Base-by-base conservation (phyloP, 2,329 filamentous ascomycete genomes). In the Monosporascus sp. region DNA sequence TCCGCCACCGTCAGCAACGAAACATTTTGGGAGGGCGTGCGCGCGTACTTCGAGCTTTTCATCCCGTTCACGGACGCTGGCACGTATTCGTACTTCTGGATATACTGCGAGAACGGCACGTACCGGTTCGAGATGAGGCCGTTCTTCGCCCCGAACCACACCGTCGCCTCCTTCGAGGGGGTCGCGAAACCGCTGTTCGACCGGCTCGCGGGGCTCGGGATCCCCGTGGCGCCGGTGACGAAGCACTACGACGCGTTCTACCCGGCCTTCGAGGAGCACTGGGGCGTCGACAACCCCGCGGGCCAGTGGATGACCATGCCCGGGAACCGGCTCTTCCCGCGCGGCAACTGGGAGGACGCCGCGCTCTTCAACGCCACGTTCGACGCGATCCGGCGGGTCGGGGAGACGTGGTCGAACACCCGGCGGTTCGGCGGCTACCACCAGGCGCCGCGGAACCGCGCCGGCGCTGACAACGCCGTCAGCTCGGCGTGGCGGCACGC, bases 301-400 rank as follows among this genome's bases (percentile, higher is more conserved):
- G 67, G 65, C 7, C 50, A 44, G 15, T 62, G 62, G 53, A 60
- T 55, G 45, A 57, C 1, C 27, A 31, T 57, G 25, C 62, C 65
- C 1, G 71, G 63, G 5, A 71, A 65, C n/a, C 68, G 72, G 11
- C 64, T 75, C 8, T 66, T 74, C 31, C 72, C 73, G 2, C 62
- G 65, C 24, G 57, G 60, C 22, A 70, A 69, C 55, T 72, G 63
- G 56, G 58, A 54, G 11, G 60, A 65, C 70, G 59, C 64, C 62
- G 53, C 60, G 65, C 11, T 64, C 67, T n/a, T 62, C 55, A 55
- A 58, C 22, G 53, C 55, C 22, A 62, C 57, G 7, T 61, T 62
- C 48, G 59, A 59, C 50, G 60, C 58, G 43, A 63, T 70, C 56
- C 24, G 57, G 56, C 17, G 18, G 15, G n/a, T 66, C 65, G 55